Evolutionary conservation across 2,329 filamentous ascomycete species (phyloP).

Genomic region (Oidium heveae): DNA sequence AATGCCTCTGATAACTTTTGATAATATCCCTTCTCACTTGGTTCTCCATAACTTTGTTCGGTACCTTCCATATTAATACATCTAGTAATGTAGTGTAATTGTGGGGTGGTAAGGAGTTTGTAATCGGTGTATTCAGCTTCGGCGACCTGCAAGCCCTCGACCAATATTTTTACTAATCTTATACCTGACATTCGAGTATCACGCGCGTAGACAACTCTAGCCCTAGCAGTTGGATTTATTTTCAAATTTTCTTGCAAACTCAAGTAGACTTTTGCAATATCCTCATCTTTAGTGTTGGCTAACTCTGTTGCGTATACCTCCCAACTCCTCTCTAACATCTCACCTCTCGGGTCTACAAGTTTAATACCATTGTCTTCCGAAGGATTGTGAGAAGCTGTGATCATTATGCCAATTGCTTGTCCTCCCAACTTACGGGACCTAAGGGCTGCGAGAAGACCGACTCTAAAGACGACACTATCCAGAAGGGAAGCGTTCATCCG

Average conservation of each 20-base stretch:
- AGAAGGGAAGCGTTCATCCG: constrained; percentile 55
- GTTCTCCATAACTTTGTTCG: constrained; percentile 63
- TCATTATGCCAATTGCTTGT: constrained; percentile 88
- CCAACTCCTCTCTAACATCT: constrained; percentile 95
- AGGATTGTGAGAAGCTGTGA: constrained; percentile 83
- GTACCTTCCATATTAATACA: constrained; percentile 84
- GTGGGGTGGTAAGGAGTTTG: constrained; percentile 86
- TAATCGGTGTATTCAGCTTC: constrained; percentile 56
- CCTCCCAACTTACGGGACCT: constrained; percentile 75
- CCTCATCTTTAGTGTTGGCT: constrained; percentile 61
- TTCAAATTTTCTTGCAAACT: constrained; percentile 50
- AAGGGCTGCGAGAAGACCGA: constrained; percentile 68
- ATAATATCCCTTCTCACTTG: constrained; percentile 83
- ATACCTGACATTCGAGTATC: constrained; percentile 87
- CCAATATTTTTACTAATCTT: constrained; percentile 53
- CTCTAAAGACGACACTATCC: constrained; percentile 76
- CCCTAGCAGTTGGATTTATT: constrained; percentile 43
- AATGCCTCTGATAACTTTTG: constrained; percentile 74
- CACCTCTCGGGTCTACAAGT: constrained; percentile 89
- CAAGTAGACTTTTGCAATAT: constrained; percentile 52
- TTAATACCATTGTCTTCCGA: constrained; percentile 81
- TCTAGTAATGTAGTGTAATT: constrained; percentile 87
- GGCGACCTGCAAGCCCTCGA: constrained; percentile 54
- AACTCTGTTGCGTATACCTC: constrained; percentile 70
- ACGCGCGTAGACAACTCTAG: constrained; percentile 67